phyloP scores from a whole-genome alignment of 805 yeast species.

The Hermanozyma aechmeae region DNA sequence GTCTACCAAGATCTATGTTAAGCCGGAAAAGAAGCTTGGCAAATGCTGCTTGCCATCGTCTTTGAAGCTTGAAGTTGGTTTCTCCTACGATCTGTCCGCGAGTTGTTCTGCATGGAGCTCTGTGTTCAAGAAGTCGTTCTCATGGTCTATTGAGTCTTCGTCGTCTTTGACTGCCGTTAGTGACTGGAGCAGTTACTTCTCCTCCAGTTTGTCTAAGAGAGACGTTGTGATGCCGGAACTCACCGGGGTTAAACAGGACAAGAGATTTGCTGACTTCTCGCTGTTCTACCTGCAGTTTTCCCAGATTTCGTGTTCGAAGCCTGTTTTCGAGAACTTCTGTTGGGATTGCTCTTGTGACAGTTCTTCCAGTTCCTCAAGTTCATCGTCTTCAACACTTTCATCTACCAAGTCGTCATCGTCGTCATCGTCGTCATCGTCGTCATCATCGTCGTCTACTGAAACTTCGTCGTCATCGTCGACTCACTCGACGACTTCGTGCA shows the following conservation, averaged over 20 bases:
- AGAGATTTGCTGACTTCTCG: constrained; percentile 3
- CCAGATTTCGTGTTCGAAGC: not conserved
- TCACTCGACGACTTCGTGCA: no score
- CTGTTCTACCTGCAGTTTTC: not conserved
- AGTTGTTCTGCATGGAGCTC: constrained; percentile 2
- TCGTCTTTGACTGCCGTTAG: not conserved
- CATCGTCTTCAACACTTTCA: no score
- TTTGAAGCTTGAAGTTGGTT: constrained; percentile 2
- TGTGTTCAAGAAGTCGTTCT: constrained; percentile 1
- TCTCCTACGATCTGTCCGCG: constrained; percentile 1
- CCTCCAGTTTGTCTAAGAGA: constrained; percentile 1
- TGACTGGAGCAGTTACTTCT: constrained; percentile 1
- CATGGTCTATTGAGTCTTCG: constrained; percentile 1
- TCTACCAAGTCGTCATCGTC: no score
- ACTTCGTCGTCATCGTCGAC: no score
- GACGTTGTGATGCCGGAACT: constrained; percentile 2
- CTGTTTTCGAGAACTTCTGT: constrained; percentile 3
- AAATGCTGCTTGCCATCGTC: constrained; percentile 4
- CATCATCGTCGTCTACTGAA: no score
- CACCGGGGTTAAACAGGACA: constrained; percentile 1
- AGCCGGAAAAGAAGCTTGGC: constrained; percentile 2
- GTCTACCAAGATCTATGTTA: constrained; percentile 3
- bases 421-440: no score
- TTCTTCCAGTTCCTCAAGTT: no score
- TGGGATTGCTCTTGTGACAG: constrained; percentile 4